Evolutionary conservation across 2,329 filamentous ascomycete genomes (phyloP).

Genomic region (Hypoxylon sp.): DNA sequence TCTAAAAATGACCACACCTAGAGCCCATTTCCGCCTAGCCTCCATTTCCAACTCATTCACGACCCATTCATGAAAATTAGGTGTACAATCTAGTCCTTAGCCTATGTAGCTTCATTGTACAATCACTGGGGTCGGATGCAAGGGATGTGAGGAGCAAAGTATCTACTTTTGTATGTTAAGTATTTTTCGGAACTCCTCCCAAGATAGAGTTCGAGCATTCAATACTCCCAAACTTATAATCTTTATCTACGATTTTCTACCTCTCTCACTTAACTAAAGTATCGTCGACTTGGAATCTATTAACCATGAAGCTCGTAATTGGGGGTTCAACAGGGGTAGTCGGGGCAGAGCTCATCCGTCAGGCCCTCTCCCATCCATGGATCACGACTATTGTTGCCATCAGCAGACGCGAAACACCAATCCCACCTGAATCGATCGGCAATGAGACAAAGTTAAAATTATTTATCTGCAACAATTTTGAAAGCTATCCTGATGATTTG

Average conservation of each 20-base stretch:
- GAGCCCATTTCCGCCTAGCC: too few relatives aligned
- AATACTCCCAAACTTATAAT: neutral
- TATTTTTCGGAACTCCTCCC: neutral
- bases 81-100: too few relatives aligned
- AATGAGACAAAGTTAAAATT: neutral
- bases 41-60: too few relatives aligned
- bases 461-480: neutral
- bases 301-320: slow-evolving; percentile 1
- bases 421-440: neutral
- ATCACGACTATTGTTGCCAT: neutral
- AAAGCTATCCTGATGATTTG: neutral
- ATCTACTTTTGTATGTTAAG: neutral
- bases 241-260: neutral
- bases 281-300: neutral
- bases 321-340: neutral
- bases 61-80: too few relatives aligned
- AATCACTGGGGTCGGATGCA: neutral
- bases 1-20: too few relatives aligned
- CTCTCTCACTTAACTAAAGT: neutral
- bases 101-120: neutral
- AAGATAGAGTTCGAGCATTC: neutral
- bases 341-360: neutral
- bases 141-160: neutral
- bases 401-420: neutral
- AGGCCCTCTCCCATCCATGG: neutral